Base-by-base conservation (phyloP, 2,329 filamentous ascomycete species). In the Monosporascus sp. region DNA sequence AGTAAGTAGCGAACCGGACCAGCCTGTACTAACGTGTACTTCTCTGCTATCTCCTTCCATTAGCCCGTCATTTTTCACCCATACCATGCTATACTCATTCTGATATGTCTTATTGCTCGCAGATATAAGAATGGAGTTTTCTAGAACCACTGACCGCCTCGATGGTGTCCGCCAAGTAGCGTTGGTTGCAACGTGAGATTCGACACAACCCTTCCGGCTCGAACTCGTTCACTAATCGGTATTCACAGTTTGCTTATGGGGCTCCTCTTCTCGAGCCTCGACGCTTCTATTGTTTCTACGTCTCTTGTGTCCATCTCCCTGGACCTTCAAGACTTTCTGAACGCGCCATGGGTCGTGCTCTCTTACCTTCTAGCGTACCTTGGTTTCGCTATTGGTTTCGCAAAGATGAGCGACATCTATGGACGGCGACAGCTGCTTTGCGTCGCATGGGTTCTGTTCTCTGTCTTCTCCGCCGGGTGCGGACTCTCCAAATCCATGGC, bases 401-500 rank as follows among this genome's bases (percentile, higher is more conserved):
- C 81, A n/a, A 82, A 81, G 57, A 65, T 82, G 40, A 83, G 80
- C 58, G 80, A 84, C 60, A 78, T 84, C 19, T 82, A 81, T 52
- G 81, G 81, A n/a, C 74, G 79, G 27, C 72, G 72, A 52, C 72
- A 77, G 60, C 70, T 79, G 60, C 63, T 82, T 47, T 68, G 76
- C 22, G 64, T 72, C 37, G 79, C 79, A 7, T 83, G 79, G 78
- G 63, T 77, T 22, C 63, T 82, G 20, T 84, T 84, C 53, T 69
- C 78, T n/a, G 72, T 71, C 37, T 82, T 81, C 53, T 83, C 80
- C 0, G 66, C 81, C 45, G 78, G 77, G 31, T 82, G 80, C 55
- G 80, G 74, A 22, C 70, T 75, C 9, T 72, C 80, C 7, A 71
- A 68, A 24, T 72, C 68, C 52, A 82, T 84, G 78, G 67, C 69